Evolutionary conservation across 2,329 filamentous ascomycete species (phyloP), one percentile per base, ranked within the genome.

Genomic region (Periconia sp.): DNA sequence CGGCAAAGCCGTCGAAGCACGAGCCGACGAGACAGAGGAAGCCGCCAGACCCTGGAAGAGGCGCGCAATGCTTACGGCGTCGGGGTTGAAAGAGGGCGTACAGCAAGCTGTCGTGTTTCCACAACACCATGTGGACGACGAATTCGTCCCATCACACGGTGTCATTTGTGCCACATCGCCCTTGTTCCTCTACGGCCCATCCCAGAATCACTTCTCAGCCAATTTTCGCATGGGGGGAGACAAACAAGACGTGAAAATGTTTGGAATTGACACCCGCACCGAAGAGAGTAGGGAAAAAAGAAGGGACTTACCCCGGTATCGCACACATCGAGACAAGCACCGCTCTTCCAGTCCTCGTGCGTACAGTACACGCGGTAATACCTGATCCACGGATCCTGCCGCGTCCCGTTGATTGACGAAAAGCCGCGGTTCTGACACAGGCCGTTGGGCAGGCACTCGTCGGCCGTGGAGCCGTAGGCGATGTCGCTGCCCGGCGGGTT

Each of bases 391-490:
- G 19, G 23, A 12, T 34, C 32, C 16, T 1, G 3, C 7, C 26
- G 30, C 12, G 22, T 17, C 2, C 36, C 45, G 13, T 17, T 28
- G 2, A 8, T 26, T 5, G 19, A 39, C 22, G 34, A 40, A 5
- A 33, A 33, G 16, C 32, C 24, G n/a, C 40, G 37, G 19, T 54
- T 52, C 23, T 43, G 42, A 17, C 51, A 54, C 11, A 54, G 18
- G 8, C 48, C 51, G 18, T 54, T 54, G 5, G 42, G 40, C n/a
- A 54, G 28, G 23, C 51, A 54, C 35, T 47, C 45, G 35, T 54
- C 51, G 3, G 32, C 19, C 1, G 48, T 38, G 5, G 24, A 33
- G 13, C 51, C 51, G 18, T 31, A 24, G 21, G 25, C 36, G 18
- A 43, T 13, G 21, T 40, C 26, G 13, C 34, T 33, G 1, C 51